These are phyloP conservation scores for Agrocybe praecox DNA, from an alignment of 768 basidiomycete species.

Conservation along the genomic window DNA sequence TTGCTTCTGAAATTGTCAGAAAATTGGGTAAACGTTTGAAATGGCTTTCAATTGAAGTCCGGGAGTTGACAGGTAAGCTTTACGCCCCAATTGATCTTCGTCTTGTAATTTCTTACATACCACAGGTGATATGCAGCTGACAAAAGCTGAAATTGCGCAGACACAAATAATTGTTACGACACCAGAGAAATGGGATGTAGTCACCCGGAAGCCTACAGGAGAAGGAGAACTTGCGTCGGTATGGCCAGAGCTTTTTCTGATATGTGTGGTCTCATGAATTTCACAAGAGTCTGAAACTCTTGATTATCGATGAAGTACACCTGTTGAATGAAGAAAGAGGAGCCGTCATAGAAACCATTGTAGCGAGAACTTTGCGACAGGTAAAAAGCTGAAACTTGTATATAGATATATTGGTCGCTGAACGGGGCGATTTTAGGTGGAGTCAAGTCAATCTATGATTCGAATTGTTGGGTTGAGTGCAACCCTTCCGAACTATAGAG, in stretches of 20 bases:
- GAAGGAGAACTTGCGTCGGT: slow-evolving; percentile 97
- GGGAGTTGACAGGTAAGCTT: slow-evolving; percentile 83
- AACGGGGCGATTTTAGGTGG: slow-evolving; percentile 61
- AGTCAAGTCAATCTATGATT: slow-evolving; percentile 94
- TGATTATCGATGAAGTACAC: slow-evolving; percentile 98
- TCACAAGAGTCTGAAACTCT: slow-evolving; percentile 80
- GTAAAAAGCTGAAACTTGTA: slow-evolving; percentile 31
- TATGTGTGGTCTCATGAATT: neutral
- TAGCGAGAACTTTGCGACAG: slow-evolving; percentile 92
- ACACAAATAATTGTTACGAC: slow-evolving; percentile 99
- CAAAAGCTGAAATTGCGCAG: slow-evolving; percentile 88
- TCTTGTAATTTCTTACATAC: slow-evolving; percentile 9
- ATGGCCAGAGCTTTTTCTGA: slow-evolving; percentile 23
- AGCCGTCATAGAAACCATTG: slow-evolving; percentile 97
- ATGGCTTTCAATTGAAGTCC: slow-evolving; percentile 86
- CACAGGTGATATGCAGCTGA: slow-evolving; percentile 93
- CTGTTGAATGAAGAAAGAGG: slow-evolving; percentile 97
- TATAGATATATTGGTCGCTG: neutral
- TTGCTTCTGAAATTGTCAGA: slow-evolving; percentile 93
- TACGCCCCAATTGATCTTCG: neutral
- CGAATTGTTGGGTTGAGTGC: slow-evolving; percentile 96
- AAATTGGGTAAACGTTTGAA: slow-evolving; percentile 88
- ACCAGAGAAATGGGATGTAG: slow-evolving; percentile 99
- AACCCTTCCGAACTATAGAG: slow-evolving; percentile 95
- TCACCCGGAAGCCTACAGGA: slow-evolving; percentile 94